phyloP scores from a whole-genome alignment of 208 protist genomes.

The Trichomonas gallinae region DNA sequence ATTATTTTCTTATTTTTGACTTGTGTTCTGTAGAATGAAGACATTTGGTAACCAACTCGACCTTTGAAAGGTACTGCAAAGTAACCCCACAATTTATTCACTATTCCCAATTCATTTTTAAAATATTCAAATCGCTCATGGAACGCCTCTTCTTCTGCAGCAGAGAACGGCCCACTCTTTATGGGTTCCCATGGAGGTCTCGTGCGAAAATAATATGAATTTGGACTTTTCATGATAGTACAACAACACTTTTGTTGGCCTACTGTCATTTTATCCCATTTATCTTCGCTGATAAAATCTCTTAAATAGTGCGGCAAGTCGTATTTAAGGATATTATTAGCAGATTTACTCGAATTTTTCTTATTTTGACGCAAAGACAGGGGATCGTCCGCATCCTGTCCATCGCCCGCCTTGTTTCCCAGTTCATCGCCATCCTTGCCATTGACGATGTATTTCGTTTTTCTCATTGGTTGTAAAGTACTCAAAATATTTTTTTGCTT shows the following conservation, averaged over 20 bases:
- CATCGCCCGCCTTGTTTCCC: too few species aligned
- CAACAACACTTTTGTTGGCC: not conserved
- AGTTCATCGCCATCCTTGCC: too few species aligned
- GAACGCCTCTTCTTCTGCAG: not conserved
- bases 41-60: not conserved
- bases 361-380: too few species aligned
- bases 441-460: too few species aligned
- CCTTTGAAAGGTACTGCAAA: not conserved
- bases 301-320: too few species aligned
- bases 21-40: not conserved
- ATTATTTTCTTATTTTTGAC: not conserved
- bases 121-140: not conserved
- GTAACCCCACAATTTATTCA: not conserved
- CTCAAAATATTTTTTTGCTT: too few species aligned
- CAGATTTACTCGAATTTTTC: too few species aligned
- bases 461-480: too few species aligned
- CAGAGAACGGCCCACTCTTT: not conserved
- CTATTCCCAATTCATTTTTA: not conserved
- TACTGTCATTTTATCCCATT: not conserved
- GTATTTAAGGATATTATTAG: too few species aligned
- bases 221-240: not conserved
- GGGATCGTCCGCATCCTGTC: too few species aligned
- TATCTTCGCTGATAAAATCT: not conserved
- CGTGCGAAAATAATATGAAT: not conserved
- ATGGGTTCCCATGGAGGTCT: not conserved